Evolutionary conservation across 305 asterid species (phyloP).

Genomic region (Solanum hybrid): DNA sequence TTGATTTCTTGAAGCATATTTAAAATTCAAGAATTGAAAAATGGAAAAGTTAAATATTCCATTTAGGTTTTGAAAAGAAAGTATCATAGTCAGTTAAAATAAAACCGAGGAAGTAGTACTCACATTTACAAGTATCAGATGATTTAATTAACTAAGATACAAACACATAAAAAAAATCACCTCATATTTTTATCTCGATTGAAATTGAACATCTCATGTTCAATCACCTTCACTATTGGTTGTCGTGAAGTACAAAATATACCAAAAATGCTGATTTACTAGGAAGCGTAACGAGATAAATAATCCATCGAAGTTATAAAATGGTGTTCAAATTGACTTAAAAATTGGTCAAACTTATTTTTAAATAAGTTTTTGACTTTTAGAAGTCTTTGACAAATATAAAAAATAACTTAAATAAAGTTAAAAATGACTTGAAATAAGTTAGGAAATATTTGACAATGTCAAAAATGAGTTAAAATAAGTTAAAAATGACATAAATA

Average conservation of each 20-base stretch:
- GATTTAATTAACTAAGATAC: not conserved
- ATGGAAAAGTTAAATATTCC: not conserved
- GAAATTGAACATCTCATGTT: too few relatives aligned
- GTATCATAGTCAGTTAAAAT: not conserved
- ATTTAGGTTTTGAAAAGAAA: not conserved
- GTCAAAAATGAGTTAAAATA: too few relatives aligned
- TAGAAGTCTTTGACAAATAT: not conserved
- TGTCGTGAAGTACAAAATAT: not conserved
- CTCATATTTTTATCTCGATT: not conserved
- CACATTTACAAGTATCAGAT: not conserved
- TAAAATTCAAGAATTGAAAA: not conserved
- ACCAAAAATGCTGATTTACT: not conserved
- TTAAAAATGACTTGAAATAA: too few relatives aligned
- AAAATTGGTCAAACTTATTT: not conserved
- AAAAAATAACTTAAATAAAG: not conserved
- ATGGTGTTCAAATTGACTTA: not conserved
- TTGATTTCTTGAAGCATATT: not conserved
- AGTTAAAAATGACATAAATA: too few relatives aligned
- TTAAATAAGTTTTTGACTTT: too few relatives aligned
- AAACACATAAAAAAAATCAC: not conserved
- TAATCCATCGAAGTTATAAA: not conserved
- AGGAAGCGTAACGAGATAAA: not conserved
- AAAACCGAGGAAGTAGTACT: not conserved
- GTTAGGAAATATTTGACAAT: not conserved
- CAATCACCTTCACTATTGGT: not conserved